Evolutionary conservation across 371 early-diverging fungal species (phyloP), one percentile per base, ranked within the genome.

Genomic region (Mucor sp.): DNA sequence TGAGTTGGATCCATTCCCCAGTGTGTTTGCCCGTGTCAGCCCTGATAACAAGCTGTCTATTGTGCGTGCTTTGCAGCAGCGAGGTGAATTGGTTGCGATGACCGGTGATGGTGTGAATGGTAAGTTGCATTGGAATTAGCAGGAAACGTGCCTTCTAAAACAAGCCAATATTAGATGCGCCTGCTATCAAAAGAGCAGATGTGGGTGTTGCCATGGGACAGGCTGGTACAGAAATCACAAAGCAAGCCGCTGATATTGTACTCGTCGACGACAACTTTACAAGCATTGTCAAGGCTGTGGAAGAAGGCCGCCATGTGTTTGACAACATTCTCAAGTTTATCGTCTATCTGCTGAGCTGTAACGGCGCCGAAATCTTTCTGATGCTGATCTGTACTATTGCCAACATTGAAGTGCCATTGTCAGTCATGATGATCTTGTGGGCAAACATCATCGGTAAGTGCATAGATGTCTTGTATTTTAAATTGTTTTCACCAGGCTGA

Each of bases 21-120:
- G 88, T 27, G 97, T 98, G 1, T 94, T 98, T 86, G 97, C 99
- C 2, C 89, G 99, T 60, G 94, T 95, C 69, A 89, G 87, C 61
- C 99, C 99, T 0, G 97, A 98, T 70, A 97, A 96, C 76, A 99
- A 99, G 80, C 84, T 97, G 50, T 94, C 93, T 78, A 94, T 99
- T 76, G 97, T 99, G 19, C 85, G 89, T 67, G 95, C 98, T 1
- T 76, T 99, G 63, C 96, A 99, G 73, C 76, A 87, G 33, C 85
- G 91, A 57, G 89, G 89, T 9, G 89, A 91, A 55, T 75, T 86
- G 2, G 91, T 85, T 35, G 90, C 90, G 33, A 90, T 91, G 93
- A 94, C 94, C 0, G 98, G 97, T 60, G 91, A 96, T 81, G 91
- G 97, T 82, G 89, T 95, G 50, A 95, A 92, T 74, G 70, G 81